These are phyloP conservation scores for Ilex aquifolium DNA, from an alignment of 257 asterid species.

Conservation along the genomic window DNA sequence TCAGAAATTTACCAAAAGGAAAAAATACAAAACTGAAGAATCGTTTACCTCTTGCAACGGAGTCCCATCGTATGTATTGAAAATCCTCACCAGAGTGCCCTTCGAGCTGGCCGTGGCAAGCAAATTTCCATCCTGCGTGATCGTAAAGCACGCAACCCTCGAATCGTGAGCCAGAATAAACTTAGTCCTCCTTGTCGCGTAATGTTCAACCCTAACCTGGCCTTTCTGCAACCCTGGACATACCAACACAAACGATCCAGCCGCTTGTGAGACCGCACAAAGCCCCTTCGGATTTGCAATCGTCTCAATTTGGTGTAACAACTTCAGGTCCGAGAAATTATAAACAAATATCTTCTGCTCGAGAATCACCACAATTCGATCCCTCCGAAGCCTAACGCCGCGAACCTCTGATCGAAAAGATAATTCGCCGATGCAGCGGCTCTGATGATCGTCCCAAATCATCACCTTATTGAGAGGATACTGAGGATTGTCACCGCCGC, in stretches of 20 bases:
- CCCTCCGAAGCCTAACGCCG: slow-evolving; percentile 21
- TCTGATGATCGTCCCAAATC: background rate
- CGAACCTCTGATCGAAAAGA: slow-evolving; percentile 16
- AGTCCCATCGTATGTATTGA: background rate
- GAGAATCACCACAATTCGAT: slow-evolving; percentile 19
- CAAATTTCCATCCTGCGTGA: background rate
- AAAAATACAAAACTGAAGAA: too few relatives aligned
- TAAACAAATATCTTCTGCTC: slow-evolving; percentile 17
- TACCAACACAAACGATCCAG: background rate
- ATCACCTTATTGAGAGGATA: background rate
- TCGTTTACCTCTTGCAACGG: background rate
- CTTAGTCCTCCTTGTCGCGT: background rate
- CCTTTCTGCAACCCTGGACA: background rate
- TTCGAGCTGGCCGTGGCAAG: background rate
- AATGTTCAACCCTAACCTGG: background rate
- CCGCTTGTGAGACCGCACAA: slow-evolving; percentile 15
- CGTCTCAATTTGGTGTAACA: slow-evolving; percentile 25
- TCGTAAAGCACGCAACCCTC: background rate
- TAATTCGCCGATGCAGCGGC: slow-evolving; percentile 10
- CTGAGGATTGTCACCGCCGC: background rate
- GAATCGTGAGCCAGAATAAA: background rate
- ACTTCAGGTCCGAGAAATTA: slow-evolving; percentile 6
- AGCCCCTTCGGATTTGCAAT: slow-evolving; percentile 19
- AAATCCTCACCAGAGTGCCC: background rate
- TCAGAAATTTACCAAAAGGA: too few relatives aligned